phyloP scores from a whole-genome alignment of 2,329 filamentous ascomycete species.

The Davidsoniella eucalypti region DNA sequence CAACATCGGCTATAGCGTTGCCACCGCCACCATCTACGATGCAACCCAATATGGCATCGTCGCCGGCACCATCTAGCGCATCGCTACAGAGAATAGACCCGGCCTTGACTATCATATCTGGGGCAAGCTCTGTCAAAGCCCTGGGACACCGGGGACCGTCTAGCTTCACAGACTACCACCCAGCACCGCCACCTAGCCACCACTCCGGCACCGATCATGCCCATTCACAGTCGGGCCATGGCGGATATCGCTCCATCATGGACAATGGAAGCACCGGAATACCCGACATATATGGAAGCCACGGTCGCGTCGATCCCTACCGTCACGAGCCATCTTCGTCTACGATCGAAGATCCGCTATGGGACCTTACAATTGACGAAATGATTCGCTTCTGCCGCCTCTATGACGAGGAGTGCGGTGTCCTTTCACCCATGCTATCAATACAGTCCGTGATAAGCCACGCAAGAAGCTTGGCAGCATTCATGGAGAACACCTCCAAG shows the following conservation, averaged over 20 bases:
- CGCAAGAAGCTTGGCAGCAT: constrained; percentile 51
- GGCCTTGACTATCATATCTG: constrained; percentile 8
- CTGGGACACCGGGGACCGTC: constrained; percentile 5
- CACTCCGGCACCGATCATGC: constrained; percentile 10
- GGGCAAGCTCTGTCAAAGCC: constrained; percentile 9
- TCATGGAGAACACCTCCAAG: constrained; percentile 39
- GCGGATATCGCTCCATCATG: constrained; percentile 6
- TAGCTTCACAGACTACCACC: constrained; percentile 5
- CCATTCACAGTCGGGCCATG: constrained; percentile 11
- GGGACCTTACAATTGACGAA: constrained; percentile 61
- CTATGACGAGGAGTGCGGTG: constrained; percentile 78
- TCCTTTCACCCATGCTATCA: constrained; percentile 80
- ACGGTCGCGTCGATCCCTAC: neutral
- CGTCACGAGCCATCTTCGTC: constrained; percentile 3
- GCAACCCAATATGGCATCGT: constrained; percentile 5
- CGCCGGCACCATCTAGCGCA: constrained; percentile 9
- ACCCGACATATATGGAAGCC: constrained; percentile 1
- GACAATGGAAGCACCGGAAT: constrained; percentile 9
- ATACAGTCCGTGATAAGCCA: constrained; percentile 57
- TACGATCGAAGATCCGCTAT: constrained; percentile 52
- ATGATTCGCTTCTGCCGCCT: constrained; percentile 61
- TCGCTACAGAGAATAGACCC: constrained; percentile 12
- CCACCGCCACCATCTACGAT: constrained; percentile 4
- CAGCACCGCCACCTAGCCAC: constrained; percentile 8
- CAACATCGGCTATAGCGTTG: constrained; percentile 2